Conservation (phyloP, 2,329 filamentous ascomycete genomes). For the Penicillium sp. region DNA sequence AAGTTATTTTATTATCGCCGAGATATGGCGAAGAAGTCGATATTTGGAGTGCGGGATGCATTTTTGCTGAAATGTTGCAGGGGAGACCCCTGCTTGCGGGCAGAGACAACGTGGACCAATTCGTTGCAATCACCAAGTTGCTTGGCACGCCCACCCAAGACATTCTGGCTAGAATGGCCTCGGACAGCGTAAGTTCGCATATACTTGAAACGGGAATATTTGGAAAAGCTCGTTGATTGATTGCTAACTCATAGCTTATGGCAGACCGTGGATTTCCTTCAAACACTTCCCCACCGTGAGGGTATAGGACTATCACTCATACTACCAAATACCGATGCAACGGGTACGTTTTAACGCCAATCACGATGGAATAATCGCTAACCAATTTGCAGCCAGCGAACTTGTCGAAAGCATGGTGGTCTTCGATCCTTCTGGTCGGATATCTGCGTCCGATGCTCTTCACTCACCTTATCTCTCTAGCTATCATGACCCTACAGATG, state of each 20-base stretch:
- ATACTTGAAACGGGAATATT: background rate
- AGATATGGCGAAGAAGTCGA: conserved; percentile 98
- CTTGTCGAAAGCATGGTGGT: conserved; percentile 94
- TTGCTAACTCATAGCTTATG: background rate
- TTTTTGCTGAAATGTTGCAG: conserved; percentile 98
- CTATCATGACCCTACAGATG: conserved; percentile 95
- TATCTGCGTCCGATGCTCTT: conserved; percentile 80
- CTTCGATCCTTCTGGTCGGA: conserved; percentile 89
- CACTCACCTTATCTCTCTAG: conserved; percentile 88
- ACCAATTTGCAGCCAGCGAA: conserved; percentile 66
- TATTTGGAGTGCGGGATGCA: conserved; percentile 98
- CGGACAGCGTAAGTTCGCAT: conserved; percentile 72
- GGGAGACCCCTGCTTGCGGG: conserved; percentile 96
- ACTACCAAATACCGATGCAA: conserved; percentile 87
- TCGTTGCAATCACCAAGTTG: conserved; percentile 96
- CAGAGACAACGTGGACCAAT: conserved; percentile 98
- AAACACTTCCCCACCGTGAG: conserved; percentile 91
- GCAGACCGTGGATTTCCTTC: conserved; percentile 90
- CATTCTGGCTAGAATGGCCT: conserved; percentile 91
- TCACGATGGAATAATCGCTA: background rate
- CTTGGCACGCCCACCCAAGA: conserved; percentile 94
- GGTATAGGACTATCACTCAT: conserved; percentile 78
- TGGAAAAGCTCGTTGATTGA: conserved; percentile 11
- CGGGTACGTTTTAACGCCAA: conserved; percentile 55
- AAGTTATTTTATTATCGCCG: conserved; percentile 99